A percentile compares a stretch with the other conserved stretches of the same genome.
phyloP scores from a whole-genome alignment of 352 stramenopile species.

The Globisporangium uncinulatum region DNA sequence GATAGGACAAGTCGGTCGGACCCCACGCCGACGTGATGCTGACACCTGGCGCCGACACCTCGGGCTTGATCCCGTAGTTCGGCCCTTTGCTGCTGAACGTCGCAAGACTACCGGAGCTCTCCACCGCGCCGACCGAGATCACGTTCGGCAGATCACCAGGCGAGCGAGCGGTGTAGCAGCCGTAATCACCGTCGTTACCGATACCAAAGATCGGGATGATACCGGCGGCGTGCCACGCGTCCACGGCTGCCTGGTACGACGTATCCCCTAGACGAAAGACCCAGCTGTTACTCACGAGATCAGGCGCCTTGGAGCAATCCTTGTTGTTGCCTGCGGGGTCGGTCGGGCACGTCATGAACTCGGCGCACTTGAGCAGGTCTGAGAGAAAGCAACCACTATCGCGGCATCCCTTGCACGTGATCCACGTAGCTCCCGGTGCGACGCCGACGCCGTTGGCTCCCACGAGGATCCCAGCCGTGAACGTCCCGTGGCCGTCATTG shows the following conservation, averaged over 20 bases:
- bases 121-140: constrained; percentile 14
- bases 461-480: constrained; percentile 11
- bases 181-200: constrained; percentile 11
- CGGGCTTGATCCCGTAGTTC: constrained; percentile 13
- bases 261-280: not conserved
- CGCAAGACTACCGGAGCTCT: constrained; percentile 11
- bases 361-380: constrained; percentile 15
- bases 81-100: constrained; percentile 25
- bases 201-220: constrained; percentile 20
- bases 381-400: constrained; percentile 1
- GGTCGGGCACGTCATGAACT: constrained; percentile 24
- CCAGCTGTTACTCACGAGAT: constrained; percentile 21
- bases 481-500: constrained; percentile 15
- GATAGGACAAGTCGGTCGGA: constrained; percentile 7
- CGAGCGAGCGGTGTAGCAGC: constrained; percentile 7
- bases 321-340: constrained; percentile 10
- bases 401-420: constrained; percentile 16
- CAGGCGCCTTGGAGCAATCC: constrained; percentile 17
- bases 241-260: not conserved
- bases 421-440: constrained; percentile 17
- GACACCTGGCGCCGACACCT: constrained; percentile 19
- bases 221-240: constrained; percentile 14
- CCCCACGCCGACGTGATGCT: constrained; percentile 10
- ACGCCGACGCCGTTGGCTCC: constrained; percentile 18
- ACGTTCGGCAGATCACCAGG: constrained; percentile 15